These are phyloP conservation scores for Syzygium aqueum DNA, from an alignment of 345 rosid genomes.

Conservation along the genomic window DNA sequence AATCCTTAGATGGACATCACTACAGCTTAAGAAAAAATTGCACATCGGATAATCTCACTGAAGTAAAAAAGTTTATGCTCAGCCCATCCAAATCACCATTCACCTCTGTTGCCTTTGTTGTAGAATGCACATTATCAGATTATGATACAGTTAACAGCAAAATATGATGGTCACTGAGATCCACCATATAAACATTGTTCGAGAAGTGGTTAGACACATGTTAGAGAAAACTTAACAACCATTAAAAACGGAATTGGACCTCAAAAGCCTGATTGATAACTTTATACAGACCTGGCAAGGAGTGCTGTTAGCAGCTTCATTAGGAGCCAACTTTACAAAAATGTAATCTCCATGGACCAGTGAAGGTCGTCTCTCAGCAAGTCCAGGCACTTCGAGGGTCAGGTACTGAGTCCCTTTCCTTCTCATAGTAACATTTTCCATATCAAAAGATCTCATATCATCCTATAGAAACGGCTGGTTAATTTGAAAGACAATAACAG, in stretches of 20 bases:
- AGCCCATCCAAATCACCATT: neutral
- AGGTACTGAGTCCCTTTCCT: slow-evolving; percentile 37
- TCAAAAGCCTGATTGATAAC: neutral
- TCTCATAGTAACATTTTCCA: slow-evolving; percentile 60
- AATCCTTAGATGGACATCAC: neutral
- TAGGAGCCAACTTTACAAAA: slow-evolving; percentile 36
- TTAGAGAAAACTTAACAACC: neutral
- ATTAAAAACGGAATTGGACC: neutral
- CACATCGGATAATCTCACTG: neutral
- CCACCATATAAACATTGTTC: neutral
- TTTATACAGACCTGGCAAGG: slow-evolving; percentile 40
- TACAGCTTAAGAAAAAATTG: neutral
- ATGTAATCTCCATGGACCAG: slow-evolving; percentile 73
- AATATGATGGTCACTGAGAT: neutral
- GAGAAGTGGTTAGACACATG: neutral
- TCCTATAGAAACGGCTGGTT: slow-evolving; percentile 32
- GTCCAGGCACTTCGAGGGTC: slow-evolving; percentile 73
- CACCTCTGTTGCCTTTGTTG: neutral
- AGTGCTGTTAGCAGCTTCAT: slow-evolving; percentile 10
- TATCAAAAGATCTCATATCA: slow-evolving; percentile 64
- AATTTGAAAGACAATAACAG: neutral
- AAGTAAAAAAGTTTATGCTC: neutral
- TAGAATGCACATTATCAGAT: neutral
- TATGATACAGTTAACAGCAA: neutral
- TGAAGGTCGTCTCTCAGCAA: slow-evolving; percentile 92